Evolutionary conservation across 164 flowering plant genomes (phyloP), one percentile per base, ranked within the genome.

Genomic region (Piper betle): DNA sequence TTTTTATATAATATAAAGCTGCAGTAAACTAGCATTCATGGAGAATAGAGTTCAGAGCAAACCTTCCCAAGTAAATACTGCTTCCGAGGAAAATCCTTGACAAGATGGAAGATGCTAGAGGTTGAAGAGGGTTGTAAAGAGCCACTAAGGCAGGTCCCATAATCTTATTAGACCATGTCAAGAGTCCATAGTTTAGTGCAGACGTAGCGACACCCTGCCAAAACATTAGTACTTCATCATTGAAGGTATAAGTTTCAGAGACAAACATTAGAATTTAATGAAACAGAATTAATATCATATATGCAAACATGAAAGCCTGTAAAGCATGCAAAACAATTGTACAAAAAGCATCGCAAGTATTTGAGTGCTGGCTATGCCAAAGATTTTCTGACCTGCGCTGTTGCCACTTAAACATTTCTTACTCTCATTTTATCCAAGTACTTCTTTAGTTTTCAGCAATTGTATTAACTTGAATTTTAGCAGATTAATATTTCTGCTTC

Each of bases 61-160:
- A 93, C 99, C 99, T 94, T 81, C 99, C 97, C 68, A 94, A 72
- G 73, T 82, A 94, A 62, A 94, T 81, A 20, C 95, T 78, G 73
- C 91, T 91, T 65, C 99, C 96, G 61, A 94, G 89, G 74, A 94
- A 90, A 68, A 91, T 68, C 74, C 77, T 85, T 50, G 99, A 94
- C 60, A 94, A 73, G 20, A 91, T 73, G 57, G 99, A 89, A 65
- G 97, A 90, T 50, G 87, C 81, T 15, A 84, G 88, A 70, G 97
- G 99, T 73, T 94, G 99, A 64, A 94, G 89, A 8, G 99, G 99
- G 67, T 78, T 84, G 65, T 94, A 91, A 4, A 94, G 82, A 40
- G 97, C 91, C 58, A 94, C 97, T 73, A 94, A 59, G 55, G 97
- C 74, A 56, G 99, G 97, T 42, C 97, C 97, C 72, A 94, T 65